Evolutionary conservation across 345 rosid genomes (phyloP), one percentile per base, ranked within the genome.

Genomic region (Chamaenerion angustifolium): DNA sequence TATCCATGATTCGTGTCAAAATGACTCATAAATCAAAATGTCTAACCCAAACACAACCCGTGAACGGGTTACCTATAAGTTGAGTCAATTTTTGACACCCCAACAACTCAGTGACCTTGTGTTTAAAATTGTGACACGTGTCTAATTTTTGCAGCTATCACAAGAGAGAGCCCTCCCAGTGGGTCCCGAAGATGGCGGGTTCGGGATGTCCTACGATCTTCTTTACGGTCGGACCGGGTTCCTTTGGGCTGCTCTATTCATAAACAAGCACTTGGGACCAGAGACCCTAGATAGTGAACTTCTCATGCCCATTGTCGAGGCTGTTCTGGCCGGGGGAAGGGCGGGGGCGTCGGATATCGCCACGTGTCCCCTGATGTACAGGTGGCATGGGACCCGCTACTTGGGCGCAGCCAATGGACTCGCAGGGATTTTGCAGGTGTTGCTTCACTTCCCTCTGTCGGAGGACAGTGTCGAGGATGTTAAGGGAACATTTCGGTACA

Each of bases 131-230:
- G n/a, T 21, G 25, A 21, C 25, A 21, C 25, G 25, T 21, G 25
- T 21, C 25, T 2, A 21, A 21, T 21, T 21, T 21, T 21, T 21
- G 37, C 63, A 85, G 95, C 62, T 79, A 16, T 95, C 98, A 21
- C 71, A 73, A 56, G 98, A 86, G 61, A 78, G 74, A 50, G 98
- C 92, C 47, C 83, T 90, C 21, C 92, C 95, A 0, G 69, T 77
- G 43, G 98, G 98, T 58, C 77, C 98, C 0, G 85, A 79, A 63
- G 94, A 86, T 71, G 98, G 98, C 12, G 94, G 98, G 14, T 75
- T 90, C 11, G 95, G 98, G 35, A 90, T 90, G 95, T 90, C 98
- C 0, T 88, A 86, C 51, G 98, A 90, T 58, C 88, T 86, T 53
- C 83, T 83, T 42, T 75, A 78, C 16, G 98, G 98, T 43, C 71